Conservation (phyloP, 2,329 filamentous ascomycete genomes). For the Tolypocladium ophioglossoides region DNA sequence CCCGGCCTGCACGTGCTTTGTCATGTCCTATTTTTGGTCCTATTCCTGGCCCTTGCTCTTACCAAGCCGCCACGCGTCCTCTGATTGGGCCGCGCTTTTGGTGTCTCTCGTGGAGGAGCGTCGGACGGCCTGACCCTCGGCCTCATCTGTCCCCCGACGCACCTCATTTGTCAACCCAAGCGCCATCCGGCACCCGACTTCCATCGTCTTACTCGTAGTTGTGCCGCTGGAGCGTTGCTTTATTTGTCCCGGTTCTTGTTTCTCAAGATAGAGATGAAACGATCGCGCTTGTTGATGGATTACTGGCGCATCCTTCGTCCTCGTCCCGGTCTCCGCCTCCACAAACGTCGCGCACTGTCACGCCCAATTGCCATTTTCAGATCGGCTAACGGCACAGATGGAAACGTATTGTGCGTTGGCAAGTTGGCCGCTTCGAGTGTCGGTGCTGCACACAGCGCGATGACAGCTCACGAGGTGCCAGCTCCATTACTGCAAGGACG, state of each 20-base stretch:
- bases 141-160: background rate
- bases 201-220: background rate
- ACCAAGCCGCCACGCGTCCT: constrained; percentile 2
- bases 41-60: too few species aligned
- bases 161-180: background rate
- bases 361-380: background rate
- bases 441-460: background rate
- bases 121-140: background rate
- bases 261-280: background rate
- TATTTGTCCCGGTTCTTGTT: background rate
- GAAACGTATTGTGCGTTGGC: background rate
- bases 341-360: background rate
- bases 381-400: background rate
- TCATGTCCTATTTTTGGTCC: constrained; percentile 2
- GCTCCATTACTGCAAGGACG: background rate
- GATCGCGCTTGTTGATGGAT: background rate
- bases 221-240: background rate
- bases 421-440: background rate
- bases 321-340: background rate
- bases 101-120: background rate
- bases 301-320: too few species aligned
- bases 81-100: background rate
- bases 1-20: constrained; percentile 3
- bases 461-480: background rate
- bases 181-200: background rate